phyloP scores from a whole-genome alignment of 495 filamentous ascomycete species.

The Aspergillus campestris region DNA sequence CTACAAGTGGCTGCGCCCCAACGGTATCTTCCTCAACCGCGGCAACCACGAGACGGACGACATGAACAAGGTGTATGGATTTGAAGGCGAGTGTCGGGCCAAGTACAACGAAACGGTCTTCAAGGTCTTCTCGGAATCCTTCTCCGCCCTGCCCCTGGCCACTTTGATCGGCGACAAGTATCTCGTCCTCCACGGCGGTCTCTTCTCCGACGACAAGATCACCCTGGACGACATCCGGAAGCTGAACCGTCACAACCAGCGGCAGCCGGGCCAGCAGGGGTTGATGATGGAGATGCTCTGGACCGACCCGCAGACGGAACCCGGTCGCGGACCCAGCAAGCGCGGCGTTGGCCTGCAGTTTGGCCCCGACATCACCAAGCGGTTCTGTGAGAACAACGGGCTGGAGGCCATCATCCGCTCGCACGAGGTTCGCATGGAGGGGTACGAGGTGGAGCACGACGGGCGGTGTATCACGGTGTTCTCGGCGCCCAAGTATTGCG shows the following conservation, averaged over 20 bases:
- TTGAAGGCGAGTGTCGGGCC: conserved; percentile 94
- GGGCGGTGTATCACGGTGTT: conserved; percentile 98
- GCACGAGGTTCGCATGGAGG: conserved; percentile 96
- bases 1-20: conserved; percentile 90
- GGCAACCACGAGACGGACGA: conserved; percentile 99
- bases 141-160: conserved; percentile 88
- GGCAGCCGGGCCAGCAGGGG: conserved; percentile 89
- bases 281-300: conserved; percentile 99
- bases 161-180: conserved; percentile 89
- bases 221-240: conserved; percentile 89
- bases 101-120: conserved; percentile 96
- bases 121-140: conserved; percentile 97
- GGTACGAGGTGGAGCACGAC: conserved; percentile 96
- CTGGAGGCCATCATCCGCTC: conserved; percentile 92
- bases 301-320: conserved; percentile 86
- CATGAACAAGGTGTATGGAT: conserved; percentile 98
- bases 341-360: conserved; percentile 95
- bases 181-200: conserved; percentile 87
- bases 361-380: conserved; percentile 91
- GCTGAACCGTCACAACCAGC: conserved; percentile 82
- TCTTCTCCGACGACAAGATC: conserved; percentile 96
- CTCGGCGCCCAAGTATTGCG: conserved; percentile 95
- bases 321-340: conserved; percentile 90
- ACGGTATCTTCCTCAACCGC: conserved; percentile 88
- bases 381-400: conserved; percentile 93